A percentile compares a stretch with the other conserved stretches of the same genome.
Evolutionary conservation across 1,139 yeast genomes (phyloP).

Genomic region (Schwanniomyces etchellsii): DNA sequence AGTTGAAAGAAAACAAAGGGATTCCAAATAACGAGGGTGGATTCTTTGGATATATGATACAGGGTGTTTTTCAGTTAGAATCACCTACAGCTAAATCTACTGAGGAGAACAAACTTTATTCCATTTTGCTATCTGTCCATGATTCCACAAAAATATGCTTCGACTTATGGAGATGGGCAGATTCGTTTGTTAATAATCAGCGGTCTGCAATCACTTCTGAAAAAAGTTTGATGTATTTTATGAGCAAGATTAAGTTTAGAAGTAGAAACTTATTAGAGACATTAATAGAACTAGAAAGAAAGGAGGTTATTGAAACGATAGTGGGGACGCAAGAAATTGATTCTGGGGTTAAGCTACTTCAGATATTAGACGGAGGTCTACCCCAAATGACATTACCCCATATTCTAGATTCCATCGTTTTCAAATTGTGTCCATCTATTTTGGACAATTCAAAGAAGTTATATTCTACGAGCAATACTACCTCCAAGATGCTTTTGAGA

Average conservation of each 20-base stretch:
- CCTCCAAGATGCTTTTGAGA: conserved; percentile 35
- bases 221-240: conserved; percentile 52
- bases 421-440: conserved; percentile 27
- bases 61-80: conserved; percentile 83
- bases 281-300: conserved; percentile 65
- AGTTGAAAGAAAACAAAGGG: conserved; percentile 12
- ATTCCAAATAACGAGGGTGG: conserved; percentile 33
- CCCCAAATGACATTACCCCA: conserved; percentile 72
- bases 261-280: conserved; percentile 64
- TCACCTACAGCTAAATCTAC: conserved; percentile 54
- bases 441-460: conserved; percentile 33
- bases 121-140: conserved; percentile 58
- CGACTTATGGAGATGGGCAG: conserved; percentile 74
- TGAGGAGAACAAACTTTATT: conserved; percentile 48
- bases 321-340: conserved; percentile 28
- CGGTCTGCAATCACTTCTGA: conserved; percentile 14
- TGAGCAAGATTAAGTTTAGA: conserved; percentile 66
- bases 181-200: conserved; percentile 15
- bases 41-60: conserved; percentile 71
- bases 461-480: conserved; percentile 36
- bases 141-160: conserved; percentile 53
- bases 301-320: conserved; percentile 66
- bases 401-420: conserved; percentile 49
- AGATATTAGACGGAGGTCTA: conserved; percentile 80
- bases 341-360: conserved; percentile 45